phyloP scores from a whole-genome alignment of 2,329 filamentous ascomycete genomes.

The Trichoderma breve region DNA sequence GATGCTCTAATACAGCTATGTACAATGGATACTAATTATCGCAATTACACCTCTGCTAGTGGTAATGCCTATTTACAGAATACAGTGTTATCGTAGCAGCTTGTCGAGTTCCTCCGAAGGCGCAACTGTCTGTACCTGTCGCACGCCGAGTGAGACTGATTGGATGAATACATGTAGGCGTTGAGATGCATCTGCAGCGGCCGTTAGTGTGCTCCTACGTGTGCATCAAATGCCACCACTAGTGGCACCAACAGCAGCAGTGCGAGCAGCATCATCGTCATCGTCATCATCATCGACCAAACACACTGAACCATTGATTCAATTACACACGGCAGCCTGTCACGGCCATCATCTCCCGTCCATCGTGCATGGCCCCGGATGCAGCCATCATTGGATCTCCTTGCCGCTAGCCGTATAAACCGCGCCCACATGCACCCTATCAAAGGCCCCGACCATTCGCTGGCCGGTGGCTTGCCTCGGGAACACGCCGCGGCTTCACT shows the following conservation, averaged over 20 bases:
- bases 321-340: not conserved
- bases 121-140: not conserved
- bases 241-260: not conserved
- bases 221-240: not conserved
- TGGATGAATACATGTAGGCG: not conserved
- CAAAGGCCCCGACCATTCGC: not conserved
- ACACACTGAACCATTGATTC: not conserved
- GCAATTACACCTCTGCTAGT: not conserved
- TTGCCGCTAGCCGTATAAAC: not conserved
- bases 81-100: not conserved
- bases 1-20: not conserved
- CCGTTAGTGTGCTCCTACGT: not conserved
- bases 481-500: slow-evolving; percentile 8
- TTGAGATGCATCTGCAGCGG: not conserved
- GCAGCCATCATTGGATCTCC: not conserved
- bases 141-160: not conserved
- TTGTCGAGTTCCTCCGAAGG: not conserved
- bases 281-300: not conserved
- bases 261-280: not conserved
- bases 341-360: not conserved
- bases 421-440: not conserved
- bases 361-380: slow-evolving; percentile 7
- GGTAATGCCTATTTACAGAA: not conserved
- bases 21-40: not conserved
- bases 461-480: not conserved